Evolutionary conservation across 257 asterid species (phyloP), one percentile per base, ranked within the genome.

Genomic region (Lavandula angustifolia): DNA sequence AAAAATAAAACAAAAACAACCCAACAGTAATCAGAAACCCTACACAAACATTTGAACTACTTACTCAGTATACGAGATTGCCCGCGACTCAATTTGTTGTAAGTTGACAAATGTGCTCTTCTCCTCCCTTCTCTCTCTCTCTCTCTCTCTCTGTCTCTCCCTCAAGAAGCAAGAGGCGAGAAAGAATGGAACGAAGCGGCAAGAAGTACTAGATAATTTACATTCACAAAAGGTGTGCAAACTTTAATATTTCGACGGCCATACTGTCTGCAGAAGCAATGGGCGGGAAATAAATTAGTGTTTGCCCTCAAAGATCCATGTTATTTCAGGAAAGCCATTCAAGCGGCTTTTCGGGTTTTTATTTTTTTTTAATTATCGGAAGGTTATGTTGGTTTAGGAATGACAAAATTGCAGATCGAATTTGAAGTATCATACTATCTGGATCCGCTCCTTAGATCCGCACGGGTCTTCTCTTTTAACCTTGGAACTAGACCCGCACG

Each of bases 271-370:
- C 13, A n/a, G 66, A 37, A 56, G 44, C 66, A 14, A 71, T 72
- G 86, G 81, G 86, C 86, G 86, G 86, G 86, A 81, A 81, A 75
- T 17, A 11, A 42, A 14, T n/a, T 17, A 22, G 52, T n/a, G 3
- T 54, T 72, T 75, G 59, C 76, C 86, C 79, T 60, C 11, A 27
- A 6, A 27, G 6, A 40, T 34, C 34, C 0, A 2, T 0, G 3
- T 31, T 62, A 73, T 76, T 76, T 34, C 82, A 46, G 27, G 11
- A 68, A 18, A 9, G 80, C 82, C 81, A 73, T 56, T 47, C 12
- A 49, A 4, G 55, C n/a, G n/a, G 10, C 42, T 59, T 67, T 56
- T 60, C 62, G 14, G 47, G 0, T 40, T 40, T 40, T 40, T 8
- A 9, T 9, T 9, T 11, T 27, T 53, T 7, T 1, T 1, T 52